Base-by-base conservation (phyloP, 1,284 basidiomycete genomes). In the Crepidotus sp. region DNA sequence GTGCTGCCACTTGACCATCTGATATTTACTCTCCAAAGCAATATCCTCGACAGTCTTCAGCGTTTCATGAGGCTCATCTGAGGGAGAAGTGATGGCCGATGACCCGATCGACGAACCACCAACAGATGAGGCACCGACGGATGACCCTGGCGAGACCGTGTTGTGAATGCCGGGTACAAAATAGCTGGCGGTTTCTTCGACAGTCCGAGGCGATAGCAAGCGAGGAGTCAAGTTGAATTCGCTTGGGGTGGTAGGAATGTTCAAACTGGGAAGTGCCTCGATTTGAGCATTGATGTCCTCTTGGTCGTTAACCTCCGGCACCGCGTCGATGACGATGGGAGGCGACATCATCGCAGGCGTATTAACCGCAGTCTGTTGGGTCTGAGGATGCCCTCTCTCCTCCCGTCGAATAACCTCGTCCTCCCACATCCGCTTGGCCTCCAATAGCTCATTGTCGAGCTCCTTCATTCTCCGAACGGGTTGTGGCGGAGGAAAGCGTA, bases 401-500 rank as follows among this genome's bases (percentile, higher is more conserved):
- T 90, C 91, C 32, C 79, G 70, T 27, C 80, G 69, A 36, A 94
- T 77, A 27, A 88, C 73, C 50, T 87, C 86, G 43, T 93, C 87
- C 55, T 94, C 89, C 76, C 88, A 89, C 22, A 74, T 76, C 35
- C 70, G 68, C 50, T 85, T 83, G 6, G 82, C 73, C 31, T 70
- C 69, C 21, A 73, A 66, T 14, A 95, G 71, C 46, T 79, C 73
- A 22, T 82, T 76, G 55, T 95, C 90, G 7, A 95, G 68, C 52
- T 89, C 80, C 54, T 87, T 87, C 88, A 97, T 93, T 48, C 76
- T 74, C 3, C 77, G 71, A 25, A 98, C 77, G 2, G 91, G 85
- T 55, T 87, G 82, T 1, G 94, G 94, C 11, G 93, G 92, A 10
- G 83, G 84, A 60, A 95, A 93, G 9, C 87, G 79, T 30, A 97